These are phyloP conservation scores for Cyclospora cayetanensis DNA, from an alignment of 169 alveolate species.

Conservation along the genomic window DNA sequence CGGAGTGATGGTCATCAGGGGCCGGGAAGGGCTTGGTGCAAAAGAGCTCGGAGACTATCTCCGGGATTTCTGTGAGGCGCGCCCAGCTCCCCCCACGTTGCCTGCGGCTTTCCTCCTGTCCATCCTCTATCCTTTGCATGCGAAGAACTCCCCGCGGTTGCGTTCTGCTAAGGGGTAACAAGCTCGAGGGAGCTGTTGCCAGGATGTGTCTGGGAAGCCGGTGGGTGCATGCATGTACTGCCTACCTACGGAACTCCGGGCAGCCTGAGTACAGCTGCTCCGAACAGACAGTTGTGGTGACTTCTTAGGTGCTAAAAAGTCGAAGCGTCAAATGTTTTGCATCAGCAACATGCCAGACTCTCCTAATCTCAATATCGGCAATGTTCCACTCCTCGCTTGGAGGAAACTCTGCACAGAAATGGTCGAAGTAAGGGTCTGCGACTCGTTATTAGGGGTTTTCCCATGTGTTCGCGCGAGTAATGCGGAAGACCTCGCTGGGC, in stretches of 20 bases:
- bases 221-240: no score
- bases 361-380: slow-evolving; percentile 79
- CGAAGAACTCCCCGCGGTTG: no score
- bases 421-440: slow-evolving; percentile 72
- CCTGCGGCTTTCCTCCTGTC: no score
- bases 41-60: slow-evolving; percentile 72
- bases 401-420: slow-evolving; percentile 81
- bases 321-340: slow-evolving; percentile 76
- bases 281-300: neutral
- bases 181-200: no score
- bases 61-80: slow-evolving; percentile 43
- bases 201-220: no score
- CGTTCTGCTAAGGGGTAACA: no score
- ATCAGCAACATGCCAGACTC: slow-evolving; percentile 84
- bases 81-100: no score
- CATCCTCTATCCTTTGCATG: neutral
- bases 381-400: slow-evolving; percentile 83
- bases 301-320: slow-evolving; percentile 41
- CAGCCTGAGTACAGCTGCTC: neutral
- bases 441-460: no score
- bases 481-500: no score
- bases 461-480: no score
- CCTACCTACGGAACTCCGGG: no score
- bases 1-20: slow-evolving; percentile 81
- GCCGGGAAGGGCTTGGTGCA: slow-evolving; percentile 80